Evolutionary conservation across 106 monocot genomes (phyloP).

Genomic region (Narthecium ossifragum): DNA sequence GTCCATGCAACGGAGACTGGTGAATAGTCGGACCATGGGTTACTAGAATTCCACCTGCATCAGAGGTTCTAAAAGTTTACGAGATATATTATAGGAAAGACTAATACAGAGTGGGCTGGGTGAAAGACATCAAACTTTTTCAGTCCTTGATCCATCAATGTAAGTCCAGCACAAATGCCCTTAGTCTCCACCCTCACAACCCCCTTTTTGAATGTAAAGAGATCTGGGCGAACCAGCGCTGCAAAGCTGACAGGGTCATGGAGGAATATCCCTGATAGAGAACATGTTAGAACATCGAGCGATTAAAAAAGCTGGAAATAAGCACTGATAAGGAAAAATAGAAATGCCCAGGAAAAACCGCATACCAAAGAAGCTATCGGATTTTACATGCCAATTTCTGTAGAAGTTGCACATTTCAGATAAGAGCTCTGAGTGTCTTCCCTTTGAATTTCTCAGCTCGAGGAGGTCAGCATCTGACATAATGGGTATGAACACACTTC

Average conservation of each 20-base stretch:
- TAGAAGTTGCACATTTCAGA: slow-evolving; percentile 80
- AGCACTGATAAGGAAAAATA: background rate
- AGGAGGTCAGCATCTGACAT: slow-evolving; percentile 64
- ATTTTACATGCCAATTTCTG: slow-evolving; percentile 85
- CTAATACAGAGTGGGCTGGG: too few relatives aligned
- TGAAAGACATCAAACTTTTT: slow-evolving; percentile 41
- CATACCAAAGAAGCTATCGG: slow-evolving; percentile 89
- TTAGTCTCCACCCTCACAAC: slow-evolving; percentile 96
- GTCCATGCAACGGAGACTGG: slow-evolving; percentile 90
- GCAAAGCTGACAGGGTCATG: slow-evolving; percentile 89
- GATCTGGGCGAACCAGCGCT: slow-evolving; percentile 69
- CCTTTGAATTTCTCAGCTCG: slow-evolving; percentile 62
- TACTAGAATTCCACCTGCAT: slow-evolving; percentile 71
- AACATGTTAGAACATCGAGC: background rate
- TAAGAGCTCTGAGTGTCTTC: slow-evolving; percentile 55
- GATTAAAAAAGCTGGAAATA: background rate
- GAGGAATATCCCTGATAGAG: slow-evolving; percentile 65
- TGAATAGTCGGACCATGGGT: slow-evolving; percentile 72
- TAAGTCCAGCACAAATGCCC: slow-evolving; percentile 87
- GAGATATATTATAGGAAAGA: too few relatives aligned
- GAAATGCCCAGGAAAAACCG: too few relatives aligned
- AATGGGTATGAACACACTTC: background rate
- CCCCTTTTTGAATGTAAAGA: slow-evolving; percentile 82
- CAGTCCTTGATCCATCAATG: slow-evolving; percentile 90
- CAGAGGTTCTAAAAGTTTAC: too few relatives aligned